These are phyloP conservation scores for Cucurbita moschata DNA, from an alignment of 306 rosid species.

Conservation along the genomic window DNA sequence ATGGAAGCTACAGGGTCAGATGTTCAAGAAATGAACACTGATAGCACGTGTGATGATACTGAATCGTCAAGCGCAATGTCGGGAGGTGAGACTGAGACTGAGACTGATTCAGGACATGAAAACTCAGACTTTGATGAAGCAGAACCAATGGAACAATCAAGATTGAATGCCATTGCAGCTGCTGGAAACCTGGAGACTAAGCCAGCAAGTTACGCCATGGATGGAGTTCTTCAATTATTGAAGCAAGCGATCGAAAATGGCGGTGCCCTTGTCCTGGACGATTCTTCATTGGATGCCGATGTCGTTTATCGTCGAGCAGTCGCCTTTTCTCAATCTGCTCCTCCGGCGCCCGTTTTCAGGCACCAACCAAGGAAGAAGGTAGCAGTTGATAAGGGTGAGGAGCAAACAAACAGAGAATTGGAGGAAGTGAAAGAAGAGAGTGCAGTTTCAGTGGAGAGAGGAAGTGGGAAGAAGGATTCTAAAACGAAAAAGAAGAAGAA, in stretches of 20 bases:
- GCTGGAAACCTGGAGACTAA: background rate
- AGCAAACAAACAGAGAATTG: constrained; percentile 10
- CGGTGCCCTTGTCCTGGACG: constrained; percentile 47
- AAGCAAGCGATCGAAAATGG: constrained; percentile 62
- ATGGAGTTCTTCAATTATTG: constrained; percentile 38
- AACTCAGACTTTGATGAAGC: constrained; percentile 10
- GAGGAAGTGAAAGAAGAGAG: constrained; percentile 19
- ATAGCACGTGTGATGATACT: constrained; percentile 10
- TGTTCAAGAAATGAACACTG: constrained; percentile 1
- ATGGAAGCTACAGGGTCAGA: constrained; percentile 1
- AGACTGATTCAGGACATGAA: constrained; percentile 16
- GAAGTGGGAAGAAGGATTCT: constrained; percentile 27
- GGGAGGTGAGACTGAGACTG: constrained; percentile 14
- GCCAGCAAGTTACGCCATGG: constrained; percentile 16
- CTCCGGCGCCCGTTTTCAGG: constrained; percentile 51
- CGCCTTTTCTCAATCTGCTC: constrained; percentile 52
- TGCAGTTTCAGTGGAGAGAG: constrained; percentile 11
- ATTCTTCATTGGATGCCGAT: constrained; percentile 51
- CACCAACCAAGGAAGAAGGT: constrained; percentile 24
- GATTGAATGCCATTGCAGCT: constrained; percentile 3
- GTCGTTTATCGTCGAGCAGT: constrained; percentile 39
- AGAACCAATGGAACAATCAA: constrained; percentile 13
- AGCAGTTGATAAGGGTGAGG: constrained; percentile 13
- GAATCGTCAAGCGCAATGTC: constrained; percentile 7
- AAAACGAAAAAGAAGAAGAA: constrained; percentile 25